phyloP scores from a whole-genome alignment of 164 flowering plant species.

The Tetrastigma voinierianum region DNA sequence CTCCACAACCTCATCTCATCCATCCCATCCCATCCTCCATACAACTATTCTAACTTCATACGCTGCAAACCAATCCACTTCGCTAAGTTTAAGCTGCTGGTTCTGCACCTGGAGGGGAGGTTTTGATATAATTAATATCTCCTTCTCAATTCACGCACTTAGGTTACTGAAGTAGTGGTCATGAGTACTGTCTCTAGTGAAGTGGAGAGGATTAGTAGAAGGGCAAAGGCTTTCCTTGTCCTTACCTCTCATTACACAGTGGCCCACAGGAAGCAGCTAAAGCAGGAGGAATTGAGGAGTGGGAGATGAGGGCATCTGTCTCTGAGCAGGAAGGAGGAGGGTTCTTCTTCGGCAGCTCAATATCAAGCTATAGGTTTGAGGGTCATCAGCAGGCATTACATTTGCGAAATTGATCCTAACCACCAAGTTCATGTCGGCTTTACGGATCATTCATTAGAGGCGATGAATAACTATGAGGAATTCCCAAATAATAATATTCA shows the following conservation, averaged over 20 bases:
- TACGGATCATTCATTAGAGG: slow-evolving; percentile 44
- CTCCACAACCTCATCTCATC: slow-evolving; percentile 21
- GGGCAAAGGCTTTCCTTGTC: slow-evolving; percentile 76
- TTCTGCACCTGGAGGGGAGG: slow-evolving; percentile 8
- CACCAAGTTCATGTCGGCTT: slow-evolving; percentile 45
- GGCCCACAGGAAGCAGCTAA: slow-evolving; percentile 73
- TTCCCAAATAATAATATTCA: slow-evolving; percentile 82
- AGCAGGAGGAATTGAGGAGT: slow-evolving; percentile 70
- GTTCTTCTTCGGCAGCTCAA: slow-evolving; percentile 24
- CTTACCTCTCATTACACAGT: slow-evolving; percentile 63
- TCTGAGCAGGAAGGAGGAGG: slow-evolving; percentile 33
- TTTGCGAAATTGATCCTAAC: slow-evolving; percentile 30
- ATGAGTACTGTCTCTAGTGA: slow-evolving; percentile 22
- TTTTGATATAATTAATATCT: slow-evolving; percentile 6
- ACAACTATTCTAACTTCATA: slow-evolving; percentile 43
- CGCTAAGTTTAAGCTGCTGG: slow-evolving; percentile 27
- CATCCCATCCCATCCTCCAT: slow-evolving; percentile 12
- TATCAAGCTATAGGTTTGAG: slow-evolving; percentile 38
- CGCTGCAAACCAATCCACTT: slow-evolving; percentile 38
- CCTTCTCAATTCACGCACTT: slow-evolving; percentile 43
- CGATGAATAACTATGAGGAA: slow-evolving; percentile 53
- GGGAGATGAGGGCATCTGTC: slow-evolving; percentile 49
- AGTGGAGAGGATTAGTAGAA: slow-evolving; percentile 42
- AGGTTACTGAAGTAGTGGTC: slow-evolving; percentile 29
- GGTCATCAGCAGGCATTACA: slow-evolving; percentile 25